phyloP scores from a whole-genome alignment of 331 rosid species.

The Quercus phellos region DNA sequence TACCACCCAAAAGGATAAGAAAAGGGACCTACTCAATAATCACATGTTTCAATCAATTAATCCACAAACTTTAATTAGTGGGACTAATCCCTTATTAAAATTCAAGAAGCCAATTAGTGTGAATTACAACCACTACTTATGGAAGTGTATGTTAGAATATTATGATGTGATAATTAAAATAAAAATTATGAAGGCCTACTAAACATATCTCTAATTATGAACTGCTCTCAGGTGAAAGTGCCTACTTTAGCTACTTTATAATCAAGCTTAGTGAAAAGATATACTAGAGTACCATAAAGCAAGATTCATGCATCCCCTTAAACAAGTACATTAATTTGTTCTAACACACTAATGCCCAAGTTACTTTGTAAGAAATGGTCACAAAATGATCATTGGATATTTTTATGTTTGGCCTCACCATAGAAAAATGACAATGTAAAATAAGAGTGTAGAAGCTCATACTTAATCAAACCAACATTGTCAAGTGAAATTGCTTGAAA shows the following conservation, averaged over 20 bases:
- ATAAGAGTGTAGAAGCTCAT: not conserved
- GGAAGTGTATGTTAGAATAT: not conserved
- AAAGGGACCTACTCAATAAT: conserved; percentile 11
- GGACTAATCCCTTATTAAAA: not conserved
- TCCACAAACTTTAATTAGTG: not conserved
- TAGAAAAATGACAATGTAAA: not conserved
- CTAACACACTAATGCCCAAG: not conserved
- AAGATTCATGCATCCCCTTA: too few relatives aligned
- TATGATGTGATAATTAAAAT: not conserved
- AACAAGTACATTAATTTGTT: too few relatives aligned
- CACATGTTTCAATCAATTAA: conserved; percentile 12
- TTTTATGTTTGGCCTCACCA: not conserved
- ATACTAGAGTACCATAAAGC: too few relatives aligned
- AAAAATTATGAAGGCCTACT: not conserved
- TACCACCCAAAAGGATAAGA: not conserved
- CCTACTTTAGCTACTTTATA: not conserved
- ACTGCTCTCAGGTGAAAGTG: not conserved
- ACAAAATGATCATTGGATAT: not conserved
- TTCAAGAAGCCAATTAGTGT: conserved; percentile 1
- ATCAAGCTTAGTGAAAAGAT: not conserved
- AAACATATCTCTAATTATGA: not conserved
- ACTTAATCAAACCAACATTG: not conserved
- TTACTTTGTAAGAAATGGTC: not conserved
- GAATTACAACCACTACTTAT: conserved; percentile 10
- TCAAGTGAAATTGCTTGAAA: not conserved